Percentiles rank a stretch among this genome's conserved stretches.
These are phyloP conservation scores for Aureobasidium musti DNA, from an alignment of 2,329 filamentous ascomycete genomes.

Conservation along the genomic window DNA sequence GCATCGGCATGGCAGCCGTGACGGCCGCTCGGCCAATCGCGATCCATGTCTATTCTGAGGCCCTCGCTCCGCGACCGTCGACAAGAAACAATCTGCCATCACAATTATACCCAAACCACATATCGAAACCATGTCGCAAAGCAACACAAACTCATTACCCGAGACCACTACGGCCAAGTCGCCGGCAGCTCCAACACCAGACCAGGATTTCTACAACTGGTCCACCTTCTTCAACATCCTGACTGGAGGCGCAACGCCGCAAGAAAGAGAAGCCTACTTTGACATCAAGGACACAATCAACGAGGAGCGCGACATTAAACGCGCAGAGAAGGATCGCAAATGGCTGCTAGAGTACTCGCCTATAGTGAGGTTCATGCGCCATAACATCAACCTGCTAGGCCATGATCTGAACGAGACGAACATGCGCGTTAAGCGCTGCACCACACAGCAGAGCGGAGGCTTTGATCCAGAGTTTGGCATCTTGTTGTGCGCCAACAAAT, in stretches of 20 bases:
- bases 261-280: slow-evolving; percentile 75
- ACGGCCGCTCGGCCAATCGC: slow-evolving; percentile 27
- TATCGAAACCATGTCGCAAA: slow-evolving; percentile 19
- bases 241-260: slow-evolving; percentile 67
- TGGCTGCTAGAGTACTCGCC: slow-evolving; percentile 85
- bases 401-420: slow-evolving; percentile 72
- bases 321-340: slow-evolving; percentile 78
- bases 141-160: slow-evolving; percentile 27
- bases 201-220: slow-evolving; percentile 60
- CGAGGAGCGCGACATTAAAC: slow-evolving; percentile 74
- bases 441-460: slow-evolving; percentile 71
- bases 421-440: slow-evolving; percentile 80
- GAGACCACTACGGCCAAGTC: slow-evolving; percentile 26
- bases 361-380: slow-evolving; percentile 79
- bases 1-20: not conserved
- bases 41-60: slow-evolving; percentile 9
- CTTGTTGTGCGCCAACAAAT: slow-evolving; percentile 87
- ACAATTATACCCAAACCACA: not conserved
- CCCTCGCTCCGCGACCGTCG: slow-evolving; percentile 21
- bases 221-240: slow-evolving; percentile 84
- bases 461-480: slow-evolving; percentile 88
- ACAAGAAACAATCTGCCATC: not conserved
- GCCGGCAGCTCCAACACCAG: slow-evolving; percentile 30
- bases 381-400: slow-evolving; percentile 77
- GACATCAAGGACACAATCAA: slow-evolving; percentile 72